Evolutionary conservation across 345 rosid species (phyloP).

Genomic region (Sonneratia caseolaris): DNA sequence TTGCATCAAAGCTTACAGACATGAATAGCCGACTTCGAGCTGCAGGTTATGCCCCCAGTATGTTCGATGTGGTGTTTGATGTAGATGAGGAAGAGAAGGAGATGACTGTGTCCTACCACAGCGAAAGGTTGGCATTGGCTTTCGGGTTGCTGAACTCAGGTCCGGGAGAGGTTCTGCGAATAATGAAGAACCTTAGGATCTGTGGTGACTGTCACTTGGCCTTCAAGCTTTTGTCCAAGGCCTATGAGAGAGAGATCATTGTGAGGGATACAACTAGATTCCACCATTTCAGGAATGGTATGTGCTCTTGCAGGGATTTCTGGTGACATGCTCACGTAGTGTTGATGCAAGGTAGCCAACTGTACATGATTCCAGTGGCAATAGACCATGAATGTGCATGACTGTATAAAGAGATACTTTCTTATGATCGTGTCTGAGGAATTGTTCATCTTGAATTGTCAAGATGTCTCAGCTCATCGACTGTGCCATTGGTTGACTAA

Average conservation of each 20-base stretch:
- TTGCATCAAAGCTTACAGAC: slow-evolving; percentile 20
- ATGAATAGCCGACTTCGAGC: slow-evolving; percentile 18
- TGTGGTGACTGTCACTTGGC: slow-evolving; percentile 31
- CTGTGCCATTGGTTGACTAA: neutral
- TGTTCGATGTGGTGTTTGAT: slow-evolving; percentile 28
- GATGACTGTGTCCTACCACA: slow-evolving; percentile 25
- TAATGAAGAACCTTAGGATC: slow-evolving; percentile 34
- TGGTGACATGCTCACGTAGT: slow-evolving; percentile 12
- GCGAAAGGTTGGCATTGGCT: slow-evolving; percentile 33
- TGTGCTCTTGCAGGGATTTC: slow-evolving; percentile 29
- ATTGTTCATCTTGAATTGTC: neutral
- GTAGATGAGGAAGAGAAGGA: slow-evolving; percentile 36
- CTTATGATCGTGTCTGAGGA: neutral
- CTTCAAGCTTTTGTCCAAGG: slow-evolving; percentile 21
- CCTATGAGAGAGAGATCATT: slow-evolving; percentile 19
- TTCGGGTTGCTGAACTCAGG: slow-evolving; percentile 22
- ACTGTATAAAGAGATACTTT: neutral
- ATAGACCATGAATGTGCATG: neutral
- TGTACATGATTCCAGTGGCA: too few relatives aligned
- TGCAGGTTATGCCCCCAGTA: slow-evolving; percentile 25
- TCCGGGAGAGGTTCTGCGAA: slow-evolving; percentile 15
- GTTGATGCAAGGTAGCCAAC: neutral
- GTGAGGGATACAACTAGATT: slow-evolving; percentile 33
- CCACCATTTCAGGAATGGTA: slow-evolving; percentile 30
- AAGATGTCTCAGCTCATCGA: neutral